Evolutionary conservation across 2,329 filamentous ascomycete species (phyloP).

Genomic region (Myriosclerotinia scirpicola): DNA sequence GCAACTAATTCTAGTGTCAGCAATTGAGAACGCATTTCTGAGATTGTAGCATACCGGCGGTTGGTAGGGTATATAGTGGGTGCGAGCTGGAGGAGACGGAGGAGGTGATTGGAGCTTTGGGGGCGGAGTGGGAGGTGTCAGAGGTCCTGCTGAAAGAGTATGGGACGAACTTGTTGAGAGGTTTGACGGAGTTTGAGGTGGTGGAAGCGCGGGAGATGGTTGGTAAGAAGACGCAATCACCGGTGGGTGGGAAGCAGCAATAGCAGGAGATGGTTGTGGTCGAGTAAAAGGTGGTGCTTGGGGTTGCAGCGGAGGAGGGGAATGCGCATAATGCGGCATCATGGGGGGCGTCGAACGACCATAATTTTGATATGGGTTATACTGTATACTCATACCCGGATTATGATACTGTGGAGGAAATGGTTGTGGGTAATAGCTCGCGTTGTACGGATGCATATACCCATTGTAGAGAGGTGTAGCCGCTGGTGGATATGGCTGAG

Average conservation of each 20-base stretch:
- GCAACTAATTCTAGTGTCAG: slow-evolving; percentile 49
- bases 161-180: slow-evolving; percentile 40
- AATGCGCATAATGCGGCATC: slow-evolving; percentile 55
- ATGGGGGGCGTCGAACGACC: slow-evolving; percentile 49
- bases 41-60: slow-evolving; percentile 49
- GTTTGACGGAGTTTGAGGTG: slow-evolving; percentile 43
- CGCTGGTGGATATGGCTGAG: slow-evolving; percentile 46
- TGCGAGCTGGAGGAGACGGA: slow-evolving; percentile 34
- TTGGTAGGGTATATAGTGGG: slow-evolving; percentile 44
- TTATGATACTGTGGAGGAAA: slow-evolving; percentile 60
- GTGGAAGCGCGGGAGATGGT: slow-evolving; percentile 45
- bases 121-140: slow-evolving; percentile 49
- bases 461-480: slow-evolving; percentile 49
- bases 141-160: slow-evolving; percentile 38
- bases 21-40: slow-evolving; percentile 17
- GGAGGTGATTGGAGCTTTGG: slow-evolving; percentile 31
- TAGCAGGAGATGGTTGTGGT: slow-evolving; percentile 52
- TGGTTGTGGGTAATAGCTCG: slow-evolving; percentile 55
- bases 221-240: slow-evolving; percentile 46
- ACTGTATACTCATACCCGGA: slow-evolving; percentile 49
- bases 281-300: slow-evolving; percentile 46
- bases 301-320: slow-evolving; percentile 42
- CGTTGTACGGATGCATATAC: slow-evolving; percentile 53
- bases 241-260: slow-evolving; percentile 58
- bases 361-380: slow-evolving; percentile 47